A percentile compares a stretch with the other conserved stretches of the same genome.
These are phyloP conservation scores for Penicillium flavigenum DNA, from an alignment of 495 filamentous ascomycete genomes.

Conservation along the genomic window DNA sequence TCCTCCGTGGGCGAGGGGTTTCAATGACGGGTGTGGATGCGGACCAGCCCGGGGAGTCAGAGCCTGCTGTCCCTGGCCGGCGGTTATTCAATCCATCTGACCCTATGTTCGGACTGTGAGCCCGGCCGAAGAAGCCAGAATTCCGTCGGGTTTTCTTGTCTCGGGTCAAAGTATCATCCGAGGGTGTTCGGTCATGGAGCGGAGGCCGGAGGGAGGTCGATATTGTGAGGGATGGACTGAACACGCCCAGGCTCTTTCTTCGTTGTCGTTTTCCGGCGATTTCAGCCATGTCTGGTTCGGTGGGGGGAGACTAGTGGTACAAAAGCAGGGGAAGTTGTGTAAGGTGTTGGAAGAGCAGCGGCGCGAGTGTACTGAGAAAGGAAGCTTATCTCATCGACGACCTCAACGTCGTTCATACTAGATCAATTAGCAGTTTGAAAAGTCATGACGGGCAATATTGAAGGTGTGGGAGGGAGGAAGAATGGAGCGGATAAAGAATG, in stretches of 20 bases:
- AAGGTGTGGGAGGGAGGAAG: constrained; percentile 20
- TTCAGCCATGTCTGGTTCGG: constrained; percentile 41
- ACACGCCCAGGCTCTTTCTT: constrained; percentile 48
- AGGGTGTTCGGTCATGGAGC: constrained; percentile 39
- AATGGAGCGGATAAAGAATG: constrained; percentile 25
- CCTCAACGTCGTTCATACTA: constrained; percentile 36
- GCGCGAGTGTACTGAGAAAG: constrained; percentile 18
- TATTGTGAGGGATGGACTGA: constrained; percentile 35
- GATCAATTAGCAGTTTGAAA: constrained; percentile 17
- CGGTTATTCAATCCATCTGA: constrained; percentile 24
- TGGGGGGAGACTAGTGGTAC: background rate
- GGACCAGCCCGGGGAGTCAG: constrained; percentile 27
- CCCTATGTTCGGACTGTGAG: constrained; percentile 25
- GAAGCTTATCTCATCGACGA: constrained; percentile 37
- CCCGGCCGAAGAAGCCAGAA: constrained; percentile 46
- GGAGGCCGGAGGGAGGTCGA: constrained; percentile 23
- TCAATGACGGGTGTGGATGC: constrained; percentile 30
- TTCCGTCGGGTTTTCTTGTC: constrained; percentile 45
- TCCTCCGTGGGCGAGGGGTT: constrained; percentile 36
- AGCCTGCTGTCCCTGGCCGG: constrained; percentile 35
- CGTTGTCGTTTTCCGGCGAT: constrained; percentile 40
- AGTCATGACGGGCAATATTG: constrained; percentile 8
- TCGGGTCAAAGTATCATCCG: constrained; percentile 36
- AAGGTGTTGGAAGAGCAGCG: constrained; percentile 14
- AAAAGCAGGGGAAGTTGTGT: constrained; percentile 9